Evolutionary conservation across 2,329 filamentous ascomycete species (phyloP), one percentile per base, ranked within the genome.

Genomic region (Didymella glomerata): DNA sequence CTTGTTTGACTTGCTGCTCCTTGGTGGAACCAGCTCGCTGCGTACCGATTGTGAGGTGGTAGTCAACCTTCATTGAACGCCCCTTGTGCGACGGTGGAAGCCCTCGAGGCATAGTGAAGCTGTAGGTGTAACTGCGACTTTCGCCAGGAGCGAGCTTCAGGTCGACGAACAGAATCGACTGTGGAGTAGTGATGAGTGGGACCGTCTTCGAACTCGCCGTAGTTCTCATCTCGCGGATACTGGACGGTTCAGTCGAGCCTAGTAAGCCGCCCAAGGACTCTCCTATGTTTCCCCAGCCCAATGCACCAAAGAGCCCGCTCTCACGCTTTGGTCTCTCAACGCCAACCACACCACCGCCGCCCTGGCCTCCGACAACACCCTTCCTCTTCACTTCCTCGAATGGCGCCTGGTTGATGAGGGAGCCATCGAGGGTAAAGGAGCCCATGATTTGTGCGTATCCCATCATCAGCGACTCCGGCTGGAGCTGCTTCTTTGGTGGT

Each of bases 321-420:
- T 92, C 87, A 57, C 88, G 86, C 75, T 92, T 95, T 1, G 82
- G 83, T 16, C 86, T 84, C 65, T 96, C 91, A 10, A 96, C 81
- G 11, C 92, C 92, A 48, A 96, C 88, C 2, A 97, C 92, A 32
- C 93, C 92, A 42, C 92, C 92, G 34, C 91, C 92, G 24, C 83
- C 83, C 70, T 96, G 92, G 1, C 90, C 91, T 48, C 92, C 92
- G 5, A 97, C 86, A 7, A 96, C 92, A 2, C 91, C 93, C 78
- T 96, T 97, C 59, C 93, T 86, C 77, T 99, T 99, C 38, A 98
- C 93, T 69, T 96, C 92, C 73, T 99, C 95, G 69, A 99, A 99
- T 0, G 91, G 91, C 0, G 88, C 88, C 38, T 96, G 88, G 69
- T 96, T 94, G 60, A 99, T 88, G 22, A 99, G 81, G 1, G 95